Evolutionary conservation across 805 yeast species (phyloP), one percentile per base, ranked within the genome.

Genomic region (Ogataea ganodermae): DNA sequence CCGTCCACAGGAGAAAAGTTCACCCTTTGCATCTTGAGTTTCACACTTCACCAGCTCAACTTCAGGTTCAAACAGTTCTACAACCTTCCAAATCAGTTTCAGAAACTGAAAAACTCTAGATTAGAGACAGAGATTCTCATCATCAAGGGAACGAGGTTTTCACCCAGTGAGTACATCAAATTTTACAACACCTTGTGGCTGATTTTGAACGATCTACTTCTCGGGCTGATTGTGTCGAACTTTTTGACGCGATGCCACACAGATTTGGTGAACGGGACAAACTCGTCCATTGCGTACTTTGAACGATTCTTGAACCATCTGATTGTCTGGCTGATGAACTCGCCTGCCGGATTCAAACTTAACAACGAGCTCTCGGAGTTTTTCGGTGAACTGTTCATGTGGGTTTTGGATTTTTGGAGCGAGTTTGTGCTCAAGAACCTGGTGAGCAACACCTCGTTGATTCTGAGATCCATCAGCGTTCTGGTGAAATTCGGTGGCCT

Each of bases 291-390:
- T 71, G 5, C 70, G 68, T 44, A 63, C 68, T 49, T 59, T 45
- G 61, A 63, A 62, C 56, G 0, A 42, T 28, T 9, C 50, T 65
- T 22, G 56, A 67, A 73, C 16, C 50, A 61, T 2, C 62, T 83
- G 31, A 80, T 91, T 3, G 55, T 70, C 0, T 86, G 96, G 91
- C 73, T 94, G 30, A 89, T 90, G 72, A 77, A 82, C 51, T 86
- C 91, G 59, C 99, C 99, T 0, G 96, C 92, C 13, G 99, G 99
- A 3, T 82, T 94, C 58, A 94, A 94, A 61, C 76, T 94, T 44
- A 94, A 94, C 64, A 84, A 81, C 49, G 97, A 90, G 59, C 72
- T 94, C 16, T 88, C 97, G 0, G 75, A 72, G 13, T 95, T 94
- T 59, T 75, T 92, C 62, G 96, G 96, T 28, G 96, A 89, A 48